Percentiles rank a stretch among this genome's conserved stretches.
Evolutionary conservation across 495 filamentous ascomycete genomes (phyloP).

Genomic region (Lophiotrema nucula): DNA sequence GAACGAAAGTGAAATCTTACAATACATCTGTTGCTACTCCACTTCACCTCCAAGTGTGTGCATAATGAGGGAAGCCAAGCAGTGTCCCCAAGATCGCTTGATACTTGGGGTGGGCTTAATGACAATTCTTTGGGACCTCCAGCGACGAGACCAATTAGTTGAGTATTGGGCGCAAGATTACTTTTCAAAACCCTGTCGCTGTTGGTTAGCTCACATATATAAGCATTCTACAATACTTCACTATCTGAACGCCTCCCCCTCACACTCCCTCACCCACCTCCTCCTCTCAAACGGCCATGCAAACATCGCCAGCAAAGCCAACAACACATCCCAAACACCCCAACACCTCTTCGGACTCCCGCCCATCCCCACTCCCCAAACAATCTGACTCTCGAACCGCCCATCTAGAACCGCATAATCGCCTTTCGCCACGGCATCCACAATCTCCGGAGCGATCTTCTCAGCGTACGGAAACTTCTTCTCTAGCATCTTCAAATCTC

Average conservation of each 20-base stretch:
- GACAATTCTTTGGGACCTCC: too few relatives aligned
- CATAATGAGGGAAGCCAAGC: too few relatives aligned
- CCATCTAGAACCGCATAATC: slow-evolving; percentile 13
- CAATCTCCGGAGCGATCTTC: slow-evolving; percentile 11
- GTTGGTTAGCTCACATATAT: too few relatives aligned
- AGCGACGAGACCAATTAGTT: too few relatives aligned
- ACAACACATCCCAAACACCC: slow-evolving; percentile 6
- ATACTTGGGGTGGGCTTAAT: too few relatives aligned
- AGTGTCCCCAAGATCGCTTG: too few relatives aligned
- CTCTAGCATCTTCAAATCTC: neutral
- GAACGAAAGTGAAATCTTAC: too few relatives aligned
- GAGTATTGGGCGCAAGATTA: too few relatives aligned
- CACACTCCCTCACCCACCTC: neutral
- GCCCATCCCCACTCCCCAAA: neutral
- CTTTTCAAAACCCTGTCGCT: too few relatives aligned
- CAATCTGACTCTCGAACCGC: slow-evolving; percentile 4
- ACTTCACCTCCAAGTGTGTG: too few relatives aligned
- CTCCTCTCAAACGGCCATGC: neutral
- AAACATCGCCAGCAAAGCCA: slow-evolving; percentile 6
- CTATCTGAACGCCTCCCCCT: neutral
- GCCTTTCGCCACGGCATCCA: slow-evolving; percentile 1
- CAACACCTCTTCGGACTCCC: slow-evolving; percentile 8
- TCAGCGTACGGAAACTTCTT: slow-evolving; percentile 17
- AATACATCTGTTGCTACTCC: too few relatives aligned
- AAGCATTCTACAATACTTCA: too few relatives aligned